Conservation (phyloP, 495 filamentous ascomycete species). For the Elaphomyces granulatus region DNA sequence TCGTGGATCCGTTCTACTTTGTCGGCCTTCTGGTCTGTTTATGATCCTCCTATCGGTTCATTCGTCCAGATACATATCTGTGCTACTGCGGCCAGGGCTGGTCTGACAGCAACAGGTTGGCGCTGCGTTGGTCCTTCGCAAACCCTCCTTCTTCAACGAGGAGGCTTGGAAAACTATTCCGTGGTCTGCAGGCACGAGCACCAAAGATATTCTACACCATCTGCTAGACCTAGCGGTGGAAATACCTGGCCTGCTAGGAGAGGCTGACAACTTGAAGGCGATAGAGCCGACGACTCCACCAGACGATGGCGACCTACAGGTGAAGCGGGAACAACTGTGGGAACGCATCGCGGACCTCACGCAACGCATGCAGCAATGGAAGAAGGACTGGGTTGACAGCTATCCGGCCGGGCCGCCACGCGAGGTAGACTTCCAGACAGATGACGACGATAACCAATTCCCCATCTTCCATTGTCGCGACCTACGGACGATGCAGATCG, state of each 20-base stretch:
- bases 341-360: slow-evolving; percentile 25
- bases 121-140: slow-evolving; percentile 19
- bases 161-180: slow-evolving; percentile 33
- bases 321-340: slow-evolving; percentile 27
- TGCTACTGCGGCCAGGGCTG: no score
- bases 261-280: slow-evolving; percentile 19
- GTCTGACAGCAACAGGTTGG: no score
- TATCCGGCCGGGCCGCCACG: slow-evolving; percentile 22
- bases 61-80: no score
- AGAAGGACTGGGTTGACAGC: slow-evolving; percentile 20
- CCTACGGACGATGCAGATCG: slow-evolving; percentile 24
- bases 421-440: slow-evolving; percentile 14
- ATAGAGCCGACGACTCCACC: slow-evolving; percentile 10
- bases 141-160: slow-evolving; percentile 23
- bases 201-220: slow-evolving; percentile 30
- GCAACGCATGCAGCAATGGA: slow-evolving; percentile 21
- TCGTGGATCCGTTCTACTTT: background rate
- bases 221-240: slow-evolving; percentile 29
- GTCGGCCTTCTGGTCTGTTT: no score
- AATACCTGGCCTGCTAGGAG: slow-evolving; percentile 20
- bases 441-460: slow-evolving; percentile 15
- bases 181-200: slow-evolving; percentile 27
- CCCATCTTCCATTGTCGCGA: slow-evolving; percentile 28
- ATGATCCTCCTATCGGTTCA: no score
- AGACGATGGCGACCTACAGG: slow-evolving; percentile 22